Conservation (phyloP, 768 basidiomycete species). For the Nevesoporus exiguus region DNA sequence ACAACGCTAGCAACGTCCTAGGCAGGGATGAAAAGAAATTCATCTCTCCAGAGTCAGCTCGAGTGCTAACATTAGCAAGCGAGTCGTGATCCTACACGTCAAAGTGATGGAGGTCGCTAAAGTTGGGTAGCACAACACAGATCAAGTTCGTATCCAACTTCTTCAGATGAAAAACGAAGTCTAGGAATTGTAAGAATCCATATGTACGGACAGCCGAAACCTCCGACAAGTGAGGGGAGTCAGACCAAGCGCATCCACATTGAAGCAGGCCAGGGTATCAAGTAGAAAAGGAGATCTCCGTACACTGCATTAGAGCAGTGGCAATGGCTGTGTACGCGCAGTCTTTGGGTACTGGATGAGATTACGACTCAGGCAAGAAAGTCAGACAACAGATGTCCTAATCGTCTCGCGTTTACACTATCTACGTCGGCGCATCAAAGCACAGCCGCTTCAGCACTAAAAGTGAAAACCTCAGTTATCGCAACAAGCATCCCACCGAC, state of each 20-base stretch:
- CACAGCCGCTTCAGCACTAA: constrained; percentile 25
- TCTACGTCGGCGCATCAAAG: neutral
- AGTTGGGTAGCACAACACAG: neutral
- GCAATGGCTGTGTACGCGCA: no score
- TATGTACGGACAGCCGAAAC: no score
- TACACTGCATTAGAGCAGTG: no score
- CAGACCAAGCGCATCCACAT: no score
- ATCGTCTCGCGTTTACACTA: neutral
- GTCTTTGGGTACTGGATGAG: neutral
- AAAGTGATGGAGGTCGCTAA: neutral
- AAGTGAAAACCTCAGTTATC: neutral
- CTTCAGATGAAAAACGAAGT: no score
- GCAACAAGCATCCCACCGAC: neutral
- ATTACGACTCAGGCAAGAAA: neutral
- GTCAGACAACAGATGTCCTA: neutral
- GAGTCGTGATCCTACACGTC: constrained; percentile 8
- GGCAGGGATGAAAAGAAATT: constrained; percentile 6
- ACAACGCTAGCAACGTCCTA: constrained; percentile 26
- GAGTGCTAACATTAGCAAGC: constrained; percentile 9
- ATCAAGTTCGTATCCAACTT: no score
- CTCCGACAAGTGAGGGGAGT: no score
- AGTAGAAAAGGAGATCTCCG: no score
- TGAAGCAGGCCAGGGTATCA: no score
- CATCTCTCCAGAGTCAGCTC: constrained; percentile 4
- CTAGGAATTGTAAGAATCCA: no score